phyloP scores from a whole-genome alignment of 148 eudicot species.

The Drosera capensis region DNA sequence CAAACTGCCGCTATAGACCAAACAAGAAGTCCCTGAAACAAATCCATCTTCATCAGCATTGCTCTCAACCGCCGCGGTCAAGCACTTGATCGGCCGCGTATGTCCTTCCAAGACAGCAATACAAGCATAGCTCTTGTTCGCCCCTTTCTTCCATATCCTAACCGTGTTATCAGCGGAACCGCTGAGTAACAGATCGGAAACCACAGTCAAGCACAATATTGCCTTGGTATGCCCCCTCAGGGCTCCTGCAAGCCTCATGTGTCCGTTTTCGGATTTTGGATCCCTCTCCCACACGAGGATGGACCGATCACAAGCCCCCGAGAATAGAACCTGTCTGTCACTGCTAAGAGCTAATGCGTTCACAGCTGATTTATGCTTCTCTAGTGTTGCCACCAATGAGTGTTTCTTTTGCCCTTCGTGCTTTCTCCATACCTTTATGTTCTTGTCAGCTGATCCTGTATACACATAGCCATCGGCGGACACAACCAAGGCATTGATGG shows the following conservation, averaged over 20 bases:
- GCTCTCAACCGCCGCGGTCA: constrained; percentile 36
- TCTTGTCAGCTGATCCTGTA: constrained; percentile 74
- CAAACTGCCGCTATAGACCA: constrained; percentile 66
- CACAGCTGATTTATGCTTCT: constrained; percentile 58
- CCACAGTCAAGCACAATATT: constrained; percentile 48
- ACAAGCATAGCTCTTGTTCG: constrained; percentile 34
- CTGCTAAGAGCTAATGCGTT: constrained; percentile 58
- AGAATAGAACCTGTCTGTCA: constrained; percentile 46
- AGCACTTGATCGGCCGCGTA: constrained; percentile 45
- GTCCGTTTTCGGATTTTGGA: constrained; percentile 4
- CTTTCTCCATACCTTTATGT: constrained; percentile 55
- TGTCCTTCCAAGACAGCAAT: constrained; percentile 70
- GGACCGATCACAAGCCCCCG: constrained; percentile 79
- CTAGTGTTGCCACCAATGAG: constrained; percentile 22
- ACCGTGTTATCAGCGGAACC: constrained; percentile 80
- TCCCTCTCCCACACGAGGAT: constrained; percentile 67
- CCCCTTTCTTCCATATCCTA: constrained; percentile 60
- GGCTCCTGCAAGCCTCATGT: constrained; percentile 51
- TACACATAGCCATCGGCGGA: constrained; percentile 52
- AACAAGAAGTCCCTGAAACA: constrained; percentile 19
- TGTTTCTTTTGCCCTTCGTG: constrained; percentile 22
- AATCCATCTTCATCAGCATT: neutral
- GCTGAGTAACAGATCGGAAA: constrained; percentile 48
- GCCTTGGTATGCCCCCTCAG: constrained; percentile 74
- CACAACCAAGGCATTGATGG: constrained; percentile 43